Base-by-base conservation (phyloP, 2,329 filamentous ascomycete species). In the Ophiocordyceps camponoti-leonardi region DNA sequence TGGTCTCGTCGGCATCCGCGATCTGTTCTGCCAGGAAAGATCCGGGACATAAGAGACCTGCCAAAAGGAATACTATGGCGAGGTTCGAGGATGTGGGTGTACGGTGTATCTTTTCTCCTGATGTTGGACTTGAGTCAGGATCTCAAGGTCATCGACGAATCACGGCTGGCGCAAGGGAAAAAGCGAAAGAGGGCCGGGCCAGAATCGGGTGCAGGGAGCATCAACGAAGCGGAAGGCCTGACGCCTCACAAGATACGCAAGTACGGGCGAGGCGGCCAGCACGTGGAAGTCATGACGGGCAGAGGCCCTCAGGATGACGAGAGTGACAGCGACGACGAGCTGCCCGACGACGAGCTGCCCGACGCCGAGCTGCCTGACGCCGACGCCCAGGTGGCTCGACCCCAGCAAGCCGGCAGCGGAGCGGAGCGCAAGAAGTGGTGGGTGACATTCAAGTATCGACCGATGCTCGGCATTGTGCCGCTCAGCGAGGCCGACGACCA, bases 371-470 rank as follows among this genome's bases (percentile, higher is more conserved):
- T 64, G 26, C 10, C 35, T 14, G n/a, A n/a, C 31, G 54, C 50
- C 6, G 54, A 57, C 28, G 58, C 55, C 45, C 61, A 63, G 52
- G 56, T 64, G 26, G 18, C 35, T 14, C n/a, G 18, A 11, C 18
- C 10, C n/a, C n/a, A 10, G n/a, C 35, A 18, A 18, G 11, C 18
- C 8, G 35, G 18, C 35, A 19, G 35, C 16, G 35, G 18, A 39
- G n/a, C 52, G 47, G 54, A 55, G 48, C 56, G 54, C 43, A 62
- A 58, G 49, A 65, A 61, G 49, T 74, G 67, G 65, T 96, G 87
- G 86, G 77, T 81, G 58, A 94, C 88, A 6, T 87, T 83, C 70
- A 93, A 94, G 63, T 98, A 96, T 64, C 75, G 88, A 48, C 85
- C 88, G n/a, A 87, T 98, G 53, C 69, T 98, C 49, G 92, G 88